Percentiles rank a stretch among this genome's conserved stretches.
Evolutionary conservation across 495 filamentous ascomycete species (phyloP).

Genomic region (Acidiella bohemica): DNA sequence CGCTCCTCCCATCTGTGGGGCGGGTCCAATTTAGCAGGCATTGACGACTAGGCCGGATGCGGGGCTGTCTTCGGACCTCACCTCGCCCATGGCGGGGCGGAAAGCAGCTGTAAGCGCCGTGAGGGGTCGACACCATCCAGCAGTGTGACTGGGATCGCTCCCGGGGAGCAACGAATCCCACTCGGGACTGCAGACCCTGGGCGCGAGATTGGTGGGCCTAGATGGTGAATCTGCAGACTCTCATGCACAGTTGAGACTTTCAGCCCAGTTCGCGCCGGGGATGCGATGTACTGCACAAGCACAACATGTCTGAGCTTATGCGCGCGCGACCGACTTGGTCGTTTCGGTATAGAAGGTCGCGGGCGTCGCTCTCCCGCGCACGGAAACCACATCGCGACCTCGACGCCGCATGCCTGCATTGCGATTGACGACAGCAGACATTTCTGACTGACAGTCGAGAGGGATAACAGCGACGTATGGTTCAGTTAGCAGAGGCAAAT

Average conservation of each 20-base stretch:
- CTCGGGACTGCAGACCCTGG: conserved; percentile 3
- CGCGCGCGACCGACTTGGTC: not conserved
- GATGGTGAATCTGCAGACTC: conserved; percentile 7
- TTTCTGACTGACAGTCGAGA: too few relatives aligned
- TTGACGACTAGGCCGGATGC: too few relatives aligned
- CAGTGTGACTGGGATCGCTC: conserved; percentile 7
- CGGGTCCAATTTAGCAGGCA: conserved; percentile 1
- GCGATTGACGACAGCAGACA: not conserved
- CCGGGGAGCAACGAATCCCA: conserved; percentile 9
- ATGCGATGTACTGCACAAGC: conserved; percentile 6
- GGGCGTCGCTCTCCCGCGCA: not conserved
- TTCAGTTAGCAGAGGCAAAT: too few relatives aligned
- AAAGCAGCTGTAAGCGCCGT: too few relatives aligned
- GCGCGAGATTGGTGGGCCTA: conserved; percentile 8
- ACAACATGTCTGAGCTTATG: conserved; percentile 8
- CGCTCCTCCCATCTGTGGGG: not conserved
- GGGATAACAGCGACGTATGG: too few relatives aligned
- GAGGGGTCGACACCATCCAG: too few relatives aligned
- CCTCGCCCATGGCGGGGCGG: too few relatives aligned
- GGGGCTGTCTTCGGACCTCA: too few relatives aligned
- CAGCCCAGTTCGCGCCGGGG: conserved; percentile 8
- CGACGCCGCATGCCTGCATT: conserved; percentile 15
- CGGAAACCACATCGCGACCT: conserved; percentile 9
- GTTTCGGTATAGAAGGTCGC: conserved; percentile 11
- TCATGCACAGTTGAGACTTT: not conserved